Evolutionary conservation across 1,284 basidiomycete species (phyloP), one percentile per base, ranked within the genome.

Genomic region (Calocybe gambosa): DNA sequence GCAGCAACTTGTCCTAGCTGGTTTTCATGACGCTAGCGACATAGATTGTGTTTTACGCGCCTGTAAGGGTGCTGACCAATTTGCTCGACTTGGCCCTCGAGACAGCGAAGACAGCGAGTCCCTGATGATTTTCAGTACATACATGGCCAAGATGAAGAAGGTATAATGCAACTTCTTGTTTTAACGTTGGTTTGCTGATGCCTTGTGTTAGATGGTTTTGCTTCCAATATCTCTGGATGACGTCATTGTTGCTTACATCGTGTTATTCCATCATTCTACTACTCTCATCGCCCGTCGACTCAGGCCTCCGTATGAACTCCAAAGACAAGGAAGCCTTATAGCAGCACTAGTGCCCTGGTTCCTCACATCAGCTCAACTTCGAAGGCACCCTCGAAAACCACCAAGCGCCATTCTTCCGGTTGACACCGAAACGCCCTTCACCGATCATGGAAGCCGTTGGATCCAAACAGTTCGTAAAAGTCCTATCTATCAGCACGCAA

Each of bases 51-150:
- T 85, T 16, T 56, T 80, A 31, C 62, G 62, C 7, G 73, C 74
- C 1, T 79, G 75, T 50, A 66, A 69, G 29, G 66, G 63, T 7
- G 62, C 71, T 8, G 68, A 77, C 23, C 82, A 84, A 50, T 66
- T 75, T 51, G 80, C 73, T 3, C 65, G 72, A 38, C 54, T 73
- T 10, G 65, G 63, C 12, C 61, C 66, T 4, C 59, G 62, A 10
- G 59, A 61, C 34, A 73, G 74, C 26, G 58, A 63, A 15, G 68
- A 71, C 38, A 51, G 42, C 0, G 50, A 53, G 9, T 45, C 64
- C 0, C 61, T 85, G 40, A 58, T 58, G 31, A 64, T 69, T 5
- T 53, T 85, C 7, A 62, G 64, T 13, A 50, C 56, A 2, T 75
- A 77, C 50, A 71, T 86, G 71, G 53, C 54, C 19, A 65, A 59